Percentiles rank a stretch among this genome's conserved stretches.
These are phyloP conservation scores for Peniophora sp. DNA, from an alignment of 1,284 basidiomycete genomes.

Conservation along the genomic window DNA sequence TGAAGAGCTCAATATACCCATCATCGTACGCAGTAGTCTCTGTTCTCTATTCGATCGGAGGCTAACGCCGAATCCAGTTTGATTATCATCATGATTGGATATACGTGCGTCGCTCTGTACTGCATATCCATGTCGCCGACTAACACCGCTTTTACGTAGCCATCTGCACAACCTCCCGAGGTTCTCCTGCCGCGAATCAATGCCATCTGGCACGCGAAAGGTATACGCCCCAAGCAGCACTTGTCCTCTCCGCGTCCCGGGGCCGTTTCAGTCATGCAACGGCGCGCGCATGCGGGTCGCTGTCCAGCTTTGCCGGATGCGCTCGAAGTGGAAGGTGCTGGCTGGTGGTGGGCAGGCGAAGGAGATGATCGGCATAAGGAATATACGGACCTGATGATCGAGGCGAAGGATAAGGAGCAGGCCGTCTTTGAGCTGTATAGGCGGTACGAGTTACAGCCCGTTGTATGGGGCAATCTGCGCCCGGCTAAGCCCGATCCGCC, in stretches of 20 bases:
- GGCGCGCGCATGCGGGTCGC: constrained; percentile 79
- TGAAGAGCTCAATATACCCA: constrained; percentile 74
- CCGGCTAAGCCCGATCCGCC: constrained; percentile 19
- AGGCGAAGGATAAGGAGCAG: constrained; percentile 91
- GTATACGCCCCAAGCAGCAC: constrained; percentile 85
- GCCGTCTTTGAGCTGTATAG: constrained; percentile 83
- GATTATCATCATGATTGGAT: constrained; percentile 81
- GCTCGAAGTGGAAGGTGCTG: constrained; percentile 48
- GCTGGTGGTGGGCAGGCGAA: constrained; percentile 8
- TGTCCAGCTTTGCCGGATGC: constrained; percentile 61
- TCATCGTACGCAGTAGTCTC: constrained; percentile 40
- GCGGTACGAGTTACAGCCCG: constrained; percentile 65
- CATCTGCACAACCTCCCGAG: constrained; percentile 47
- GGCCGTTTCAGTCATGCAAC: constrained; percentile 73
- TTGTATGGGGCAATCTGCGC: constrained; percentile 44
- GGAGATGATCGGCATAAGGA: constrained; percentile 6
- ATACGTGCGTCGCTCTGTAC: constrained; percentile 24
- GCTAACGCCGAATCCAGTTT: constrained; percentile 18
- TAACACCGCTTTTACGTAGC: constrained; percentile 13
- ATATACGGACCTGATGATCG: constrained; percentile 81
- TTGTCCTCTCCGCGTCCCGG: constrained; percentile 76
- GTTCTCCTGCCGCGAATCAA: constrained; percentile 67
- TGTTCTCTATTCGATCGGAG: not conserved
- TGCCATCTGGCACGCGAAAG: constrained; percentile 66
- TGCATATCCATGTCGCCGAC: not conserved